A percentile compares a stretch with the other conserved stretches of the same genome.
phyloP scores from a whole-genome alignment of 1,139 yeast species.

The Kodamaea arcana region DNA sequence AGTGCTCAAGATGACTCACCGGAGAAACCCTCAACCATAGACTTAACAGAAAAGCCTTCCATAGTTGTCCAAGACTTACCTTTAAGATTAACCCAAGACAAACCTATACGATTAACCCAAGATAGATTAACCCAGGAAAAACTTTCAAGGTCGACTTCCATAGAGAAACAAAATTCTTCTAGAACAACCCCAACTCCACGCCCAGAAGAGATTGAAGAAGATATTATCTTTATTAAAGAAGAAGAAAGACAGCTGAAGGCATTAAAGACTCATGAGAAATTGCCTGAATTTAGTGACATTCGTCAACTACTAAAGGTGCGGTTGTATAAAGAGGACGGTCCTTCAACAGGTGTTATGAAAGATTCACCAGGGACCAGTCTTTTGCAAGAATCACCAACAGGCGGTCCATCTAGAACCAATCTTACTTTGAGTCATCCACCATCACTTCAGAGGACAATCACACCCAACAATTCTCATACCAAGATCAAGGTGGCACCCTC shows the following conservation, averaged over 20 bases:
- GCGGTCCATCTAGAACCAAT: too few relatives aligned
- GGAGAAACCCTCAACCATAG: too few relatives aligned
- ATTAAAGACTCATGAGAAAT: slow-evolving; percentile 7
- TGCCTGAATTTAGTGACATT: slow-evolving; percentile 8
- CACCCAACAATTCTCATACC: background rate
- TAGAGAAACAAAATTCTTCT: background rate
- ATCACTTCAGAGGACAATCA: background rate
- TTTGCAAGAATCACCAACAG: too few relatives aligned
- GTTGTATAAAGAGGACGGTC: slow-evolving; percentile 1
- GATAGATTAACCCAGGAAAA: too few relatives aligned
- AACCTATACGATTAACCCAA: too few relatives aligned
- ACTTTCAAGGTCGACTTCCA: background rate
- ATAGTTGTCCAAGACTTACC: too few relatives aligned
- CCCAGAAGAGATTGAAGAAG: background rate
- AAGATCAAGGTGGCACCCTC: slow-evolving; percentile 4
- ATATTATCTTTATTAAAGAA: background rate
- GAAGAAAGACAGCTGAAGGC: background rate
- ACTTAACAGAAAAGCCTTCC: too few relatives aligned
- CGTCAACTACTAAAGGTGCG: slow-evolving; percentile 11
- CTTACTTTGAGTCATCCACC: background rate
- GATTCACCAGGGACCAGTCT: too few relatives aligned
- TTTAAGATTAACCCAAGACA: too few relatives aligned
- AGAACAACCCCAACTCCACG: slow-evolving; percentile 2
- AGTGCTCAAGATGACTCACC: too few relatives aligned
- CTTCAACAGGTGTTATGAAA: too few relatives aligned